Evolutionary conservation across 371 early-diverging fungal species (phyloP).

Genomic region (Blastocladiella emersonii): DNA sequence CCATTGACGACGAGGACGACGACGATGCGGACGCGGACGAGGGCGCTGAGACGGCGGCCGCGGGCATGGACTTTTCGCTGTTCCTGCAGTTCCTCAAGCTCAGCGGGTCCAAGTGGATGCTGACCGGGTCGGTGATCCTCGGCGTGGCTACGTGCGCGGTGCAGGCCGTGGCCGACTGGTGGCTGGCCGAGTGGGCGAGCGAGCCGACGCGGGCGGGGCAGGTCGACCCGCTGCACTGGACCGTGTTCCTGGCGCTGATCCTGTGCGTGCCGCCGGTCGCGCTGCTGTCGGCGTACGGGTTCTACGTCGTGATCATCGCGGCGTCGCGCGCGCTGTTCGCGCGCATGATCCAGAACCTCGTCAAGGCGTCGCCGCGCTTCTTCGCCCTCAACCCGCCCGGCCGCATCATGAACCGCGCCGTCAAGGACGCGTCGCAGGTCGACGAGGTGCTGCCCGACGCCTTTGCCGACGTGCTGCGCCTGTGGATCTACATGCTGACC

Average conservation of each 20-base stretch:
- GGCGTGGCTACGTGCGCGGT: neutral
- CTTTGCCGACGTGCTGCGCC: slow-evolving; percentile 21
- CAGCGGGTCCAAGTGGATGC: neutral
- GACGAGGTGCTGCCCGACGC: slow-evolving; percentile 56
- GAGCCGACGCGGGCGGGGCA: neutral
- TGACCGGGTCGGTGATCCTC: neutral
- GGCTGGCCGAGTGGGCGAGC: neutral
- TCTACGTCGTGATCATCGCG: neutral
- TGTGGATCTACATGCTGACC: slow-evolving; percentile 26
- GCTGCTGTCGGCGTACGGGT: neutral
- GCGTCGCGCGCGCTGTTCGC: neutral
- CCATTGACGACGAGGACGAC: neutral
- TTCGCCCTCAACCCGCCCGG: slow-evolving; percentile 75
- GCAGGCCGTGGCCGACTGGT: neutral
- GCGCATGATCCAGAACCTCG: neutral
- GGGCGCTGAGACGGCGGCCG: neutral
- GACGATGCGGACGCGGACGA: neutral
- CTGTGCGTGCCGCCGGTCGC: neutral
- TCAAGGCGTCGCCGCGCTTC: slow-evolving; percentile 35
- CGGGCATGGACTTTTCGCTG: neutral
- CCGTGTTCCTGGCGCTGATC: neutral
- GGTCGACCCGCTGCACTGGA: neutral
- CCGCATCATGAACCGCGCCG: slow-evolving; percentile 76
- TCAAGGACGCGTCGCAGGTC: slow-evolving; percentile 64
- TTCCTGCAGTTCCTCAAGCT: neutral